Evolutionary conservation across 192 early-diverging fungal genomes (phyloP).

Genomic region (Phlyctochytrium arcticum): DNA sequence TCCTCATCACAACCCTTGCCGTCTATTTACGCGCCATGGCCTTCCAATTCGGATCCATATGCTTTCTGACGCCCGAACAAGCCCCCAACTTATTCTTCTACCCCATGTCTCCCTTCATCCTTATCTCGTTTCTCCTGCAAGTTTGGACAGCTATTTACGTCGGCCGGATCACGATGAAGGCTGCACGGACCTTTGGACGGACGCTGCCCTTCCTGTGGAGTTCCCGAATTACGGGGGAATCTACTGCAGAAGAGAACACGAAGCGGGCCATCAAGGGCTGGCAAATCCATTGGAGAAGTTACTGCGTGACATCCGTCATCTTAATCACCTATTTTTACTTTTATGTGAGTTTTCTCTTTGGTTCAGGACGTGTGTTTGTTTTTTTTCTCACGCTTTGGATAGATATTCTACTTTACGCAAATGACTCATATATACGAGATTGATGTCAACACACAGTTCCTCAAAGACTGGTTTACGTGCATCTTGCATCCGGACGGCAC

Average conservation of each 20-base stretch:
- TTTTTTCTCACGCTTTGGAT: neutral
- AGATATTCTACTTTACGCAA: constrained; percentile 9
- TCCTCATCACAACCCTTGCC: neutral
- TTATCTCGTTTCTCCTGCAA: neutral
- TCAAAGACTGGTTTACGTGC: constrained; percentile 4
- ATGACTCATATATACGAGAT: neutral
- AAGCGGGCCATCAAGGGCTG: constrained; percentile 3
- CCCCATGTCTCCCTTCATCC: neutral
- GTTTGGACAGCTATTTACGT: constrained; percentile 2
- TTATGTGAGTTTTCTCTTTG: neutral
- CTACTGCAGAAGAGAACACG: neutral
- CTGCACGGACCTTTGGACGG: neutral
- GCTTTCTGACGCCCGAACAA: neutral
- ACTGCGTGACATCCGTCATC: neutral
- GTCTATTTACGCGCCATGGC: neutral
- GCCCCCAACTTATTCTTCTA: constrained; percentile 1
- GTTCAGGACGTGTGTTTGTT: neutral
- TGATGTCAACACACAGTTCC: neutral
- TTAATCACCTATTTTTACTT: constrained; percentile 1
- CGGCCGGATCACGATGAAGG: neutral
- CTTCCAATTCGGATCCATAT: constrained; percentile 8
- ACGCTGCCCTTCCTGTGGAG: neutral
- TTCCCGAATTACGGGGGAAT: neutral
- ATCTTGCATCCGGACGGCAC: neutral
- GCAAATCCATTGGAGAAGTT: constrained; percentile 8